phyloP scores from a whole-genome alignment of 192 early-diverging fungal species.

The Coemansia sp. region DNA sequence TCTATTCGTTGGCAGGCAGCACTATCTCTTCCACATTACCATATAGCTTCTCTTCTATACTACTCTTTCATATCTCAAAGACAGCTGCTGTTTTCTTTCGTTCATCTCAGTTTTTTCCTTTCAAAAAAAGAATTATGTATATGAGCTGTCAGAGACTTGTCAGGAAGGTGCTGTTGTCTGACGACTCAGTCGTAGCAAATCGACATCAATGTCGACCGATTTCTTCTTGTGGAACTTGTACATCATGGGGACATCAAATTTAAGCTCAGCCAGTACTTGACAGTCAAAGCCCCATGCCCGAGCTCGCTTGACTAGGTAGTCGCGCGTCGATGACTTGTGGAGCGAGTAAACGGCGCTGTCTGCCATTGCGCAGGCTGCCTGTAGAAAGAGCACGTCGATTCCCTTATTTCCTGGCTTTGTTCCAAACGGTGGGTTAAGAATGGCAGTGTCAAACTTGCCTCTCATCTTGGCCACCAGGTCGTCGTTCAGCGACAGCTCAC shows the following conservation, averaged over 20 bases:
- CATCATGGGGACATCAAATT: constrained; percentile 79
- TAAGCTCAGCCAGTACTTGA: constrained; percentile 75
- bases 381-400: constrained; percentile 73
- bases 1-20: constrained; percentile 11
- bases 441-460: constrained; percentile 69
- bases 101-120: background rate
- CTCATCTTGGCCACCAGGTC: constrained; percentile 50
- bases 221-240: constrained; percentile 82
- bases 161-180: constrained; percentile 7
- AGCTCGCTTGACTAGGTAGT: constrained; percentile 70
- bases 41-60: background rate
- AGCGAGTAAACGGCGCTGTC: constrained; percentile 72
- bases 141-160: background rate
- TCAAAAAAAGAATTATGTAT: background rate
- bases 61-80: background rate
- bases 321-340: constrained; percentile 78
- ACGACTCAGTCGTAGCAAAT: constrained; percentile 64
- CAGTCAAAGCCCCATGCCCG: constrained; percentile 72
- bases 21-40: background rate
- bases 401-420: constrained; percentile 75
- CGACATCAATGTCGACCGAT: constrained; percentile 71
- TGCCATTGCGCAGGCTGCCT: constrained; percentile 66
- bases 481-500: constrained; percentile 24
- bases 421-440: constrained; percentile 85
- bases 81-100: background rate